Evolutionary conservation across 371 early-diverging fungal genomes (phyloP).

Genomic region (Mortierella sp.): DNA sequence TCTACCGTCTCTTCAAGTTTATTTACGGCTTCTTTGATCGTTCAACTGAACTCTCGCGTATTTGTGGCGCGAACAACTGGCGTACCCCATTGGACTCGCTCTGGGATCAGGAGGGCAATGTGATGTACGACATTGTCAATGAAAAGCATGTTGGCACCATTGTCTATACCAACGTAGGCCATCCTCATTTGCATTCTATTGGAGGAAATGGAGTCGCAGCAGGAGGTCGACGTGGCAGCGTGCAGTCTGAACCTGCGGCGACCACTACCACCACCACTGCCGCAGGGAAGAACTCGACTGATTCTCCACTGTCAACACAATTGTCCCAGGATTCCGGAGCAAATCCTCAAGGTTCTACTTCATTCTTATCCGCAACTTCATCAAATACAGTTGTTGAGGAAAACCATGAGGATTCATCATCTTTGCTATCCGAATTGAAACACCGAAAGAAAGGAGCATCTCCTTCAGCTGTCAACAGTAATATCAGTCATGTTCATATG

Average conservation of each 20-base stretch:
- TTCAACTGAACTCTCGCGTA: slow-evolving; percentile 76
- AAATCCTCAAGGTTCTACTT: background rate
- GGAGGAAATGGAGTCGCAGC: background rate
- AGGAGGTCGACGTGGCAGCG: slow-evolving; percentile 20
- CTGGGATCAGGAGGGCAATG: slow-evolving; percentile 34
- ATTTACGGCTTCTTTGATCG: slow-evolving; percentile 60
- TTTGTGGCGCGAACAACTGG: slow-evolving; percentile 62
- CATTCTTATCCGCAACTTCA: background rate
- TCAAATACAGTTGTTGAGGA: slow-evolving; percentile 9
- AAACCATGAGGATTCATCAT: too few species aligned
- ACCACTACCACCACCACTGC: background rate
- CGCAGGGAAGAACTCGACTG: slow-evolving; percentile 11
- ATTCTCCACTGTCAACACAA: slow-evolving; percentile 14
- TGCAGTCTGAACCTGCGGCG: slow-evolving; percentile 5
- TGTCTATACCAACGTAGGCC: slow-evolving; percentile 20
- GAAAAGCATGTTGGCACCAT: slow-evolving; percentile 33
- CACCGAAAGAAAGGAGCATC: slow-evolving; percentile 29
- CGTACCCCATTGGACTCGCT: slow-evolving; percentile 37
- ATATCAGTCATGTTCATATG: slow-evolving; percentile 10
- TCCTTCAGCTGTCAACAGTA: background rate
- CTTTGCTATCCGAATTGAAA: slow-evolving; percentile 6
- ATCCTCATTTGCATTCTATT: background rate
- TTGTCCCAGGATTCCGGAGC: slow-evolving; percentile 22
- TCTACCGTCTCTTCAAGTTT: slow-evolving; percentile 69
- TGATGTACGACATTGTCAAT: slow-evolving; percentile 35